Evolutionary conservation across 1,284 basidiomycete species (phyloP), one percentile per base, ranked within the genome.

Genomic region (Ustilago esculenta): DNA sequence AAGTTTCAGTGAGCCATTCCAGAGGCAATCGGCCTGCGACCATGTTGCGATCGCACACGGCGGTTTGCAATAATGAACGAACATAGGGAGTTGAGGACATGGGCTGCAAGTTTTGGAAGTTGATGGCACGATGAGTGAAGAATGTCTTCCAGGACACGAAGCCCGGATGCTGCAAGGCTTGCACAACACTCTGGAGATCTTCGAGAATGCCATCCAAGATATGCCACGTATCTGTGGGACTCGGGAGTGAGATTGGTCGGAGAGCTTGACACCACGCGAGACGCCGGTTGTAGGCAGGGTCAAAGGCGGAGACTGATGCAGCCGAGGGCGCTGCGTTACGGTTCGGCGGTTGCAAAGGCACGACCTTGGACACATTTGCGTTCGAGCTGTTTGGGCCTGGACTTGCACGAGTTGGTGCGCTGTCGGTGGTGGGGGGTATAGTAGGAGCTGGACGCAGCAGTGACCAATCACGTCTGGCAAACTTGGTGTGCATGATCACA

Each of bases 211-310:
- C 80, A 5, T 83, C 79, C 2, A 91, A 66, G 0, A 84, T 81
- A 15, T 84, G 72, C 87, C 89, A 91, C 0, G 86, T 86, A 4
- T 85, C 80, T 12, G 84, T 80, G 39, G 86, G 83, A 1, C 84
- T 69, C 0, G 87, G 87, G 0, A 90, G 76, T 4, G 85, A 80
- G 15, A 90, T 83, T 3, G 87, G 83, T 14, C 88, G 87, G 7
- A 91, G 86, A 0, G 92, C 92, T 77, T 91, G 88, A 60, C 87
- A 88, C 33, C 88, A 89, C 23, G 88, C 88, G 0, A 94, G 84
- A 42, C 86, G 85, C 6, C 90, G 87, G 2, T 87, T 86, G 43
- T 92, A 87, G 35, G 87, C 84, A 4, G 90, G 87, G 76, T 90
- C 90, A 55, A 93, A 90, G 0, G 87, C 87, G 0, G 85, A 82